Base-by-base conservation (phyloP, 805 yeast genomes). In the Kodamaea kaohsiungensis region DNA sequence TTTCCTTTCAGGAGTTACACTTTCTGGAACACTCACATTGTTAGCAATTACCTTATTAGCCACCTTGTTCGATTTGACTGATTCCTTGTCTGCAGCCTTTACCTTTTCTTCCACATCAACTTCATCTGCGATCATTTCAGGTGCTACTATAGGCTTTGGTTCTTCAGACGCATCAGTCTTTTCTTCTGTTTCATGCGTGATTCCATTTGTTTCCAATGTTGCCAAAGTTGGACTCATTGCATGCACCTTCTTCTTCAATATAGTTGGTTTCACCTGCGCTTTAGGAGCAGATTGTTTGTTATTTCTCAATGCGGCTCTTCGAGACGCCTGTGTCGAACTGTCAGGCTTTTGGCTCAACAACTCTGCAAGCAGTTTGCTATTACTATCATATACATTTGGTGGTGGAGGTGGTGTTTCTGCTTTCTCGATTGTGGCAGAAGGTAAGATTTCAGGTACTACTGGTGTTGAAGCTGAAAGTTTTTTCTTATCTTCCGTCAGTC, bases 351-450 rank as follows among this genome's bases (percentile, higher is more conserved):
- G 55, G 48, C 77, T 68, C 47, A 76, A 65, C 19, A 75, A 57
- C 46, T 72, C 72, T 1, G 80, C 80, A 55, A 75, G 65, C 56
- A 78, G 73, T 53, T 68, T 63, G 8, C 72, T 70, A n/a, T 61
- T 60, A 16, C 30, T 30, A 16, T 30, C 45, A 30, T 52, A 52
- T 16, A 43, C 54, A 30, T 47, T 52, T 13, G 46, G 46, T 6
- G 46, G 51, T 12, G 51, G 38, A 5, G 37, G 38, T 15, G 48
- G 42, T 3, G 47, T 43, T 33, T 42, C 13, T 15, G 37, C 45
- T 8, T 22, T 40, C 17, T n/a, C 43, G 25, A 22, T 22, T 22
- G 25, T 22, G 25, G 25, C 6, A 15, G 15, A 35, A 42, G 46
- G 25, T 15, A 6, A 16, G 12, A 43, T 15, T 15, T 17, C 19